These are phyloP conservation scores for Penicillium chermesinum DNA, from an alignment of 495 filamentous ascomycete genomes.

Conservation along the genomic window DNA sequence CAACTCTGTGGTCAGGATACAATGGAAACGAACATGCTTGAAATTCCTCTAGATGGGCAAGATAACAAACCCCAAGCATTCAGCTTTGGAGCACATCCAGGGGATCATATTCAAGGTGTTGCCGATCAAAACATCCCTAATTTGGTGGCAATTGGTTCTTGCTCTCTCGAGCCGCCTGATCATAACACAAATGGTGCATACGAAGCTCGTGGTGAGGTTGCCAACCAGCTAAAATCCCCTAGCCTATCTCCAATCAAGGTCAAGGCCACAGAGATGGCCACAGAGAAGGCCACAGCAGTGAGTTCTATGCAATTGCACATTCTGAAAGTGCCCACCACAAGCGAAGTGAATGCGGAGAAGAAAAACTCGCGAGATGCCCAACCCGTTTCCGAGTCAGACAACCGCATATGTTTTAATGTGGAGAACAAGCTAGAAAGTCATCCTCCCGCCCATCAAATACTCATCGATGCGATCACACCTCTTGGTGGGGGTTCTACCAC, in stretches of 20 bases:
- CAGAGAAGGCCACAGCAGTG: not conserved
- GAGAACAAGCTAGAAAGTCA: not conserved
- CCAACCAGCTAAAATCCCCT: constrained; percentile 6
- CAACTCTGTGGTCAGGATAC: constrained; percentile 4
- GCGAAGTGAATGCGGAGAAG: constrained; percentile 4
- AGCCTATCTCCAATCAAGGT: not conserved
- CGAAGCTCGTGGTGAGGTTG: not conserved
- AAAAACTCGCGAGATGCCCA: not conserved
- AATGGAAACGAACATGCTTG: not conserved
- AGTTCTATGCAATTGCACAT: constrained; percentile 1
- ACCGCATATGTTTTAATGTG: not conserved
- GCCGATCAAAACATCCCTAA: not conserved
- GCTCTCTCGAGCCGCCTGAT: not conserved
- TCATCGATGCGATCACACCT: not conserved
- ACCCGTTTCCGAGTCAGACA: not conserved
- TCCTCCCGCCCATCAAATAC: not conserved
- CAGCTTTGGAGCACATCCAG: not conserved
- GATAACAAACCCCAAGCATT: constrained; percentile 1
- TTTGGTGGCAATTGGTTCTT: constrained; percentile 2
- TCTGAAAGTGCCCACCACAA: constrained; percentile 1
- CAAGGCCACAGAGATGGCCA: not conserved
- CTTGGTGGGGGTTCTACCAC: not conserved
- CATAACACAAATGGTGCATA: constrained; percentile 1
- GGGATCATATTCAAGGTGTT: constrained; percentile 1
- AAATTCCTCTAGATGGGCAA: constrained; percentile 2